Evolutionary conservation across 495 filamentous ascomycete genomes (phyloP).

Genomic region (Tuber microsphaerosporum): DNA sequence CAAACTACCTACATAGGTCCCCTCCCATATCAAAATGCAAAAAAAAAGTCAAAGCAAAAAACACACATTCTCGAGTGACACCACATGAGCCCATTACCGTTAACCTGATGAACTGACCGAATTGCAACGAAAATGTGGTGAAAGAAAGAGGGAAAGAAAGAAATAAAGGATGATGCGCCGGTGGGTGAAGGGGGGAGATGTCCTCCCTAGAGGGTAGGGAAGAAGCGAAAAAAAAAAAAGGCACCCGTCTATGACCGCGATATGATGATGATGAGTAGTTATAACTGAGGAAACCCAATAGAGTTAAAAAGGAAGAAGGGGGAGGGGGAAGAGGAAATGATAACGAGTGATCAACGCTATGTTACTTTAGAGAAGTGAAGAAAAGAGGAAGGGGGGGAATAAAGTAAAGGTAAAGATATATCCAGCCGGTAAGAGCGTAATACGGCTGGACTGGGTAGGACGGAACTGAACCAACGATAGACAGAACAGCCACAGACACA

Average conservation of each 20-base stretch:
- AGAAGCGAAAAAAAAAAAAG: constrained; percentile 15
- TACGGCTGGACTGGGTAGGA: background rate
- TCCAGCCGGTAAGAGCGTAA: background rate
- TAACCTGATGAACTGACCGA: background rate
- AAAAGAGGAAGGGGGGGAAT: background rate
- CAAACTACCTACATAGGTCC: background rate
- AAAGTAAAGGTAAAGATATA: background rate
- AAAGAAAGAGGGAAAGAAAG: background rate
- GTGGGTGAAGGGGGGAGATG: constrained; percentile 11
- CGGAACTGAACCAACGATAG: background rate
- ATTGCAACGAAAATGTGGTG: background rate
- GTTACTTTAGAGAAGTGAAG: background rate
- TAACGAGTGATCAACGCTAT: background rate
- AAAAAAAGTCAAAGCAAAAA: background rate
- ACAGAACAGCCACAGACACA: background rate
- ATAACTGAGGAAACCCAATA: background rate
- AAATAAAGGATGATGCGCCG: constrained; percentile 9
- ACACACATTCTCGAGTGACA: background rate
- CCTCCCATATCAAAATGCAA: background rate
- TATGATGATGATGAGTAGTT: background rate
- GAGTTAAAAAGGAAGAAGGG: background rate
- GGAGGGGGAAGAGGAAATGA: background rate
- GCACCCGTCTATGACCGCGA: constrained; percentile 5
- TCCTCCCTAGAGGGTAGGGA: too few species aligned
- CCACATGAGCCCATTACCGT: constrained; percentile 9